Conservation (phyloP, 1,284 basidiomycete genomes). For the Boletus calvinii region DNA sequence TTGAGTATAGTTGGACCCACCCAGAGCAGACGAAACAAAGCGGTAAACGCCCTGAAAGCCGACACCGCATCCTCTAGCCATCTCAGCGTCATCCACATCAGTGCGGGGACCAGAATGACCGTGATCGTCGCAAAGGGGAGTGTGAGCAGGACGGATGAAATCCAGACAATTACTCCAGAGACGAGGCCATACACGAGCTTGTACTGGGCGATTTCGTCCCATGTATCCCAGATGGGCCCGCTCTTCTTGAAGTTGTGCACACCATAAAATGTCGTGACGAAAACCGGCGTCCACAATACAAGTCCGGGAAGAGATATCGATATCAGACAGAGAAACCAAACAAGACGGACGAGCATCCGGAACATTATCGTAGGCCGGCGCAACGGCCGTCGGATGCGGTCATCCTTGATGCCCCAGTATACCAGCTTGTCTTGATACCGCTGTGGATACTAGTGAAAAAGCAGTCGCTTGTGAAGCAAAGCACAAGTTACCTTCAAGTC, state of each 20-base stretch:
- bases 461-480: neutral
- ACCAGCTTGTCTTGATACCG: conserved; percentile 70
- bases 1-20: conserved; percentile 59
- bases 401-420: conserved; percentile 72
- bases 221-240: conserved; percentile 78
- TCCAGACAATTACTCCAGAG: conserved; percentile 68
- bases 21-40: conserved; percentile 60
- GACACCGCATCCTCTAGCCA: conserved; percentile 85
- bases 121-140: conserved; percentile 60
- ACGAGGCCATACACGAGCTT: conserved; percentile 81
- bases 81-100: conserved; percentile 85
- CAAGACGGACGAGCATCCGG: conserved; percentile 63
- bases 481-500: conserved; percentile 60
- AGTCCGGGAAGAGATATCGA: conserved; percentile 78
- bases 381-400: conserved; percentile 70
- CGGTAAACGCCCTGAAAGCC: conserved; percentile 67
- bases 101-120: conserved; percentile 55
- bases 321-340: conserved; percentile 66
- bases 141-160: conserved; percentile 50
- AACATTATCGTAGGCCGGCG: conserved; percentile 47
- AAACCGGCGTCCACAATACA: conserved; percentile 75
- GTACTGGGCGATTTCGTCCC: conserved; percentile 86
- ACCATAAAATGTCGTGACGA: conserved; percentile 63
- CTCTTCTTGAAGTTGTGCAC: conserved; percentile 72
- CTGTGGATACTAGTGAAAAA: conserved; percentile 36